Conservation (phyloP, 2,329 filamentous ascomycete species). For the Fusarium tuaranense region DNA sequence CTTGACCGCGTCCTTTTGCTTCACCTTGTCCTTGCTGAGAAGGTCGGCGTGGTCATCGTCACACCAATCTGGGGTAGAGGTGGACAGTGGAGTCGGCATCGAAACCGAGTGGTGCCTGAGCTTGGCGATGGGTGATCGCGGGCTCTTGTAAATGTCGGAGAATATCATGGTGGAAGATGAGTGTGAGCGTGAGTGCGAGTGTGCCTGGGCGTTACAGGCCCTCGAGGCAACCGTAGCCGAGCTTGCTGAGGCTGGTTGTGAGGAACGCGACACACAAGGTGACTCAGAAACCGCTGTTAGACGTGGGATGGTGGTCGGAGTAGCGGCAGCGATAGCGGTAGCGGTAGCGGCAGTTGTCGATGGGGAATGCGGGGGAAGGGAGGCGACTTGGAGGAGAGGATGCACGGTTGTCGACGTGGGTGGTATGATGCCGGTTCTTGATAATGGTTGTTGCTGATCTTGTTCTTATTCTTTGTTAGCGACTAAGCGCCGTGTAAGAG, state of each 20-base stretch:
- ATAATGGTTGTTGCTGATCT: conserved; percentile 14
- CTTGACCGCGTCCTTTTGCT: conserved; percentile 72
- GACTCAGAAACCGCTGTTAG: conserved; percentile 17
- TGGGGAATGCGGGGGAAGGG: conserved; percentile 38
- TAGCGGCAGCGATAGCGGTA: conserved; percentile 26
- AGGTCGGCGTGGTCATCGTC: conserved; percentile 70
- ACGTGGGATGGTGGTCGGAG: conserved; percentile 27
- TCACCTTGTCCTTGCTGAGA: conserved; percentile 70
- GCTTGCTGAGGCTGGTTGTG: conserved; percentile 13
- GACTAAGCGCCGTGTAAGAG: conserved; percentile 17
- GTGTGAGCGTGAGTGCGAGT: background rate
- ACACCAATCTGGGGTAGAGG: conserved; percentile 49
- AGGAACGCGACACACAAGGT: conserved; percentile 16
- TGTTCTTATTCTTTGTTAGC: conserved; percentile 20
- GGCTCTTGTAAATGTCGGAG: conserved; percentile 69
- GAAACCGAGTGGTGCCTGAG: conserved; percentile 56
- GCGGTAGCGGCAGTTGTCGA: conserved; percentile 36
- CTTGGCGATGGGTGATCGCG: conserved; percentile 65
- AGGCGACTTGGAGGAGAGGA: conserved; percentile 35
- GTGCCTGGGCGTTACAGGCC: conserved; percentile 35
- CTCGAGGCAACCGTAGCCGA: conserved; percentile 26
- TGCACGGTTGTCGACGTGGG: conserved; percentile 33
- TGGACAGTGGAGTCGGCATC: conserved; percentile 45
- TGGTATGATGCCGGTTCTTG: conserved; percentile 38
- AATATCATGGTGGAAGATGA: conserved; percentile 61